These are phyloP conservation scores for Mucor irregularis DNA, from an alignment of 371 early-diverging fungal species.

Conservation along the genomic window DNA sequence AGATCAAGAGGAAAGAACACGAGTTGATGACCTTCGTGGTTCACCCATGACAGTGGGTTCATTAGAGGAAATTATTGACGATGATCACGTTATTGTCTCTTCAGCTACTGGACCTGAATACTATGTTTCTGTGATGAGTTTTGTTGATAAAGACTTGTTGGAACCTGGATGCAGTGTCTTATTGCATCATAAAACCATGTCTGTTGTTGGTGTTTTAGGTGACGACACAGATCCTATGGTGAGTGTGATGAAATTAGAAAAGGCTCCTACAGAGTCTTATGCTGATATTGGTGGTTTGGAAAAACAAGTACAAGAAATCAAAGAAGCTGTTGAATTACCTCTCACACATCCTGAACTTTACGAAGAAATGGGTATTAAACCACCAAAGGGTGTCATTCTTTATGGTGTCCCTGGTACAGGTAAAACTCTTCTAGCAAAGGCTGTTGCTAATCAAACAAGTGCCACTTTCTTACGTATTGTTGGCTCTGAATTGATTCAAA, in stretches of 20 bases:
- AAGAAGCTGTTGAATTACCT: conserved; percentile 99
- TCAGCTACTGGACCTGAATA: conserved; percentile 97
- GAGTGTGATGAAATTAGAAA: conserved; percentile 99
- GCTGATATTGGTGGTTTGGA: conserved; percentile 99
- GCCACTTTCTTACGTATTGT: conserved; percentile 99
- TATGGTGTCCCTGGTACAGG: conserved; percentile 99
- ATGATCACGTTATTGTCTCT: conserved; percentile 99
- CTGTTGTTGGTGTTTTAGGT: conserved; percentile 96
- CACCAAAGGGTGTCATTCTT: conserved; percentile 99
- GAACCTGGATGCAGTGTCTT: conserved; percentile 99
- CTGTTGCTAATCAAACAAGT: conserved; percentile 99
- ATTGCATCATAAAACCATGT: conserved; percentile 95
- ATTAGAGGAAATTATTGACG: conserved; percentile 99
- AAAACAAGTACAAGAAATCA: conserved; percentile 99
- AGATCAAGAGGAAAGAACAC: conserved; percentile 90
- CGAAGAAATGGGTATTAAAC: conserved; percentile 99
- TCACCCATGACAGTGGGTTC: conserved; percentile 99
- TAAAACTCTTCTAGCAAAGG: conserved; percentile 99
- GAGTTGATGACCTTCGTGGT: conserved; percentile 98
- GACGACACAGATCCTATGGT: conserved; percentile 99
- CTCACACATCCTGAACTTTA: conserved; percentile 99
- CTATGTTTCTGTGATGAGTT: conserved; percentile 98
- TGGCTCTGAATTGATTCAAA: conserved; percentile 99
- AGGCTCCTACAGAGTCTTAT: conserved; percentile 99
- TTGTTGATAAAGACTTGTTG: conserved; percentile 98